Evolutionary conservation across 257 asterid species (phyloP), one percentile per base, ranked within the genome.

Genomic region (Nicotiana noctiflora): DNA sequence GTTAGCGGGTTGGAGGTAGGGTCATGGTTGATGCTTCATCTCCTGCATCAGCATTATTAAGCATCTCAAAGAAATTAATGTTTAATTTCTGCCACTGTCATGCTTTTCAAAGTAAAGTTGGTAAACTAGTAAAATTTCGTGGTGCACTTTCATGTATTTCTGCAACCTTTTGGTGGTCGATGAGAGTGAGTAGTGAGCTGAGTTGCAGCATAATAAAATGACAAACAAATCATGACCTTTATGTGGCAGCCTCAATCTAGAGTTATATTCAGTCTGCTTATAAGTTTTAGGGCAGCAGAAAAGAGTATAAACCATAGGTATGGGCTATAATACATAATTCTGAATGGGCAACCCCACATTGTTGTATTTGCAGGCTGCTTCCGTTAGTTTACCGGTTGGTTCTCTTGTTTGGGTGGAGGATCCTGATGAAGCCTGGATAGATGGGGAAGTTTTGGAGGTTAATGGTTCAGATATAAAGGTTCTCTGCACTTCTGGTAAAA

Each of bases 401-500:
- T 92, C 98, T 64, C 92, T 90, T 87, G 97, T 96, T 82, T 96
- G 98, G 98, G 93, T 91, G 90, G 98, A 94, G 90, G 99, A 96
- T 92, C 90, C 93, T 29, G 92, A 87, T 65, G 89, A 31, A 84
- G 98, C 99, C 83, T 96, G 99, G 99, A 83, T 92, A 70, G 99
- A 96, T 82, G 99, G 99, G 62, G 99, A 94, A 83, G 92, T 94
- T 88, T 76, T 90, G 82, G 89, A 92, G 62, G 92, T 94, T 88
- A 91, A 87, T 27, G 98, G 95, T 79, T 89, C 90, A 74, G 93
- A 94, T 66, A 46, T 94, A 70, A 92, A 89, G 86, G 91, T 96
- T 75, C 94, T 86, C 62, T 90, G 95, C 83, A 89, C 97, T 81
- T 89, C 98, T 18, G 99, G 98, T 86, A 96, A 91, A 84, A 91